Conservation (phyloP, 148 eudicot genomes). For the Fagopyrum homotropicum region DNA sequence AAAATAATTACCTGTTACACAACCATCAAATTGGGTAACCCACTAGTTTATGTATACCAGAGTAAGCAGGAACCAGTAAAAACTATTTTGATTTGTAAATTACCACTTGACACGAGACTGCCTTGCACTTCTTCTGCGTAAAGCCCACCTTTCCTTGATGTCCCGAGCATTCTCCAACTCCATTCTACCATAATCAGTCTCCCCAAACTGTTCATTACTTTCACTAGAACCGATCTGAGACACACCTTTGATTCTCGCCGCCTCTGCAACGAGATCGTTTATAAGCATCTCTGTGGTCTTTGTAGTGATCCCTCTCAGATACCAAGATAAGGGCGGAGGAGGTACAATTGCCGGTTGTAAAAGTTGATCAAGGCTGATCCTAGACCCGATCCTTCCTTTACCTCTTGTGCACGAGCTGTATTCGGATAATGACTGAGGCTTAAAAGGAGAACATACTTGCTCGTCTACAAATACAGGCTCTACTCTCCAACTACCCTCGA, state of each 20-base stretch:
- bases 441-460: constrained; percentile 51
- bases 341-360: constrained; percentile 79
- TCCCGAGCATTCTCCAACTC: constrained; percentile 22
- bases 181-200: constrained; percentile 13
- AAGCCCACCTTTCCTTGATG: constrained; percentile 80
- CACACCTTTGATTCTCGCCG: constrained; percentile 51
- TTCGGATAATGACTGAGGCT: constrained; percentile 49
- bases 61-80: neutral
- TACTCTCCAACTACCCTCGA: constrained; percentile 89
- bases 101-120: constrained; percentile 21
- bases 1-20: neutral
- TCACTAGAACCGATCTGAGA: constrained; percentile 10
- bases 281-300: constrained; percentile 80
- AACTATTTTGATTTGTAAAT: constrained; percentile 3
- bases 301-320: constrained; percentile 76
- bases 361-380: constrained; percentile 67
- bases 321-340: constrained; percentile 97
- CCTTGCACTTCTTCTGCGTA: constrained; percentile 45
- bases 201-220: constrained; percentile 14
- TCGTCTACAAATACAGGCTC: constrained; percentile 83
- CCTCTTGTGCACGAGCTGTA: constrained; percentile 56
- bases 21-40: neutral
- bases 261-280: constrained; percentile 59
- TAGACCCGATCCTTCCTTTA: constrained; percentile 79
- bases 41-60: neutral